These are phyloP conservation scores for Lithospermum erythrorhizon DNA, from an alignment of 257 asterid species.

Conservation along the genomic window DNA sequence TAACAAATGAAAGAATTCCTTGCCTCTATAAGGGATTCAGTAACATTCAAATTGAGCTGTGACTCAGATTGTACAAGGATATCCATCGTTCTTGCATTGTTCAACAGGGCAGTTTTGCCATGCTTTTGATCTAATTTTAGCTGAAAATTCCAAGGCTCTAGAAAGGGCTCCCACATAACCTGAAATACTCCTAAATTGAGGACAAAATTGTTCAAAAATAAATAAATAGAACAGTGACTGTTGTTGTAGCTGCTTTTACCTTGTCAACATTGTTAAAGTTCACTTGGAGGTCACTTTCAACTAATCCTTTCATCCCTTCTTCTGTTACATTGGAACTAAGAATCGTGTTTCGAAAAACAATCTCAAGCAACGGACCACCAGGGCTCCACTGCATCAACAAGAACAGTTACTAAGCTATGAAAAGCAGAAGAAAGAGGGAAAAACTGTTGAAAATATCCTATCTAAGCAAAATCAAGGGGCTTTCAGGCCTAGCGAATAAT, in stretches of 20 bases:
- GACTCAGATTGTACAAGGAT: slow-evolving; percentile 51
- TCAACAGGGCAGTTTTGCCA: slow-evolving; percentile 53
- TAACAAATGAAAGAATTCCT: not conserved
- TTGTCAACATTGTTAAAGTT: slow-evolving; percentile 84
- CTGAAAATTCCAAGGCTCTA: slow-evolving; percentile 82
- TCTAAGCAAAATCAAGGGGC: not conserved
- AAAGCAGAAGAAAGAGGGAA: not conserved
- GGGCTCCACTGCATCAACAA: slow-evolving; percentile 47
- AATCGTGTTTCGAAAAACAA: slow-evolving; percentile 37
- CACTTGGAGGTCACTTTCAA: slow-evolving; percentile 67
- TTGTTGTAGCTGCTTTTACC: slow-evolving; percentile 30
- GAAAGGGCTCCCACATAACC: slow-evolving; percentile 92
- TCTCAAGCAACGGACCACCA: slow-evolving; percentile 77
- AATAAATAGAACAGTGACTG: slow-evolving; percentile 9
- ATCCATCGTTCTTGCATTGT: slow-evolving; percentile 45
- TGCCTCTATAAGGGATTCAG: slow-evolving; percentile 86
- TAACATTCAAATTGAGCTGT: slow-evolving; percentile 71
- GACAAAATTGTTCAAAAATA: slow-evolving; percentile 5
- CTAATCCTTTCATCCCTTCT: slow-evolving; percentile 43
- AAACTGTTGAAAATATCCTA: not conserved
- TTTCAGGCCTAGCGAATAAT: too few species aligned
- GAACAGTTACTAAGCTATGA: slow-evolving; percentile 4
- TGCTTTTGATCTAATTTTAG: slow-evolving; percentile 45
- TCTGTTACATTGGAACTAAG: slow-evolving; percentile 32
- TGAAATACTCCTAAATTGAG: slow-evolving; percentile 20